Conservation (phyloP, 2,329 filamentous ascomycete genomes). For the Fonsecaea monophora region DNA sequence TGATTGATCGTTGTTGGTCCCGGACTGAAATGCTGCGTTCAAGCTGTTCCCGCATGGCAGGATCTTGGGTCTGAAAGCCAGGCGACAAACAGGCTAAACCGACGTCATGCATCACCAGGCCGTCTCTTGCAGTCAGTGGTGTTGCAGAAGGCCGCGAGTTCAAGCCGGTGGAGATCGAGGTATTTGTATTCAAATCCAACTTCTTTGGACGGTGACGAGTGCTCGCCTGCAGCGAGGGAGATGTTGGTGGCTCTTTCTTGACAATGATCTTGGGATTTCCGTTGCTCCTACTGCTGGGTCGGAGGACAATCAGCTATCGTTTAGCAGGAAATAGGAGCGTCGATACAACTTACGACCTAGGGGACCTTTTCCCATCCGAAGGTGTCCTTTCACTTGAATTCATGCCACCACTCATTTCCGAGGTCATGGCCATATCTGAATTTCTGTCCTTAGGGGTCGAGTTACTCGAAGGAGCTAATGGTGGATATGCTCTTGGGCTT, state of each 20-base stretch:
- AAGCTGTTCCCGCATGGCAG: conserved; percentile 93
- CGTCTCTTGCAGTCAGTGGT: conserved; percentile 77
- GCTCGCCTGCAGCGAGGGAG: conserved; percentile 74
- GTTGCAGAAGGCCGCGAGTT: conserved; percentile 66
- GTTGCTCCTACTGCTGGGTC: conserved; percentile 52
- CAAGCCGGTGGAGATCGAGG: conserved; percentile 48
- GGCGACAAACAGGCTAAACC: conserved; percentile 93
- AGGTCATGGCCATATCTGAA: conserved; percentile 26
- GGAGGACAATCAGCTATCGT: conserved; percentile 37
- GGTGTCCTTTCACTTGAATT: conserved; percentile 40
- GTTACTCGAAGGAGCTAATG: conserved; percentile 48
- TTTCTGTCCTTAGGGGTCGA: conserved; percentile 38
- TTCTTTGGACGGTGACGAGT: conserved; percentile 77
- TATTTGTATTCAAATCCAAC: conserved; percentile 72
- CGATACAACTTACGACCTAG: conserved; percentile 55
- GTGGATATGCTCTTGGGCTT: conserved; percentile 54
- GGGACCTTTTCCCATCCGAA: conserved; percentile 61
- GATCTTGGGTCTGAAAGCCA: conserved; percentile 94
- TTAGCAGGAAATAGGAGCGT: conserved; percentile 35
- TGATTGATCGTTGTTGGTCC: conserved; percentile 93
- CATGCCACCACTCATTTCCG: conserved; percentile 18
- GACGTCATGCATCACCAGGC: conserved; percentile 84
- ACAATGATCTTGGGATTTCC: conserved; percentile 81
- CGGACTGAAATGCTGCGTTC: conserved; percentile 92
- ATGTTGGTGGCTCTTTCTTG: conserved; percentile 89